Evolutionary conservation across 2,329 filamentous ascomycete species (phyloP).

Genomic region (Cytospora mali): DNA sequence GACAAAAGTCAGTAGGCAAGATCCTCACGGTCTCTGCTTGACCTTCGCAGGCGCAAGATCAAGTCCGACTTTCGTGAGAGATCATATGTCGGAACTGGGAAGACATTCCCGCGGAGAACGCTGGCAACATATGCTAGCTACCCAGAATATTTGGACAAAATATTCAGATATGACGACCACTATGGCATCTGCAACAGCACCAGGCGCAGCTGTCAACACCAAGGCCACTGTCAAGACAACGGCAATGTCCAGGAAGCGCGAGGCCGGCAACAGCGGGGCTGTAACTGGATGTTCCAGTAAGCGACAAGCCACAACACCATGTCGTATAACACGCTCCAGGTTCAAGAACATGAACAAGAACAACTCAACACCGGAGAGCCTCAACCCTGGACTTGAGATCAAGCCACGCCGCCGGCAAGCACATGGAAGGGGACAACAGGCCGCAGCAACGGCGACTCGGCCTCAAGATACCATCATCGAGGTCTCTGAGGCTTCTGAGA

Average conservation of each 20-base stretch:
- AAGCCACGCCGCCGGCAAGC: background rate
- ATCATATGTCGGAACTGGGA: background rate
- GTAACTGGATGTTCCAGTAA: background rate
- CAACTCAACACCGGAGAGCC: background rate
- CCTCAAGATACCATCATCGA: background rate
- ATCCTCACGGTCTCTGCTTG: background rate
- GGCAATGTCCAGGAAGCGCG: conserved; percentile 11
- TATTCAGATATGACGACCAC: background rate
- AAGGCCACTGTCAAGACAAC: background rate
- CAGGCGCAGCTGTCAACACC: background rate
- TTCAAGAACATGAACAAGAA: conserved; percentile 11
- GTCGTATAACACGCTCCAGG: conserved; percentile 17
- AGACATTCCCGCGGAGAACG: background rate
- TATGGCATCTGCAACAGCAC: background rate
- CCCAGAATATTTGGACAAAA: too few relatives aligned
- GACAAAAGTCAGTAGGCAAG: background rate
- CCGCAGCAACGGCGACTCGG: background rate
- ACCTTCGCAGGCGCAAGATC: background rate
- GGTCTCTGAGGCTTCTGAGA: background rate
- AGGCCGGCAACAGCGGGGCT: background rate
- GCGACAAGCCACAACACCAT: conserved; percentile 1
- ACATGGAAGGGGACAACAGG: background rate
- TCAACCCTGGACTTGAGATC: conserved; percentile 19
- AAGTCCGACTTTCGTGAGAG: too few relatives aligned
- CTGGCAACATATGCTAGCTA: too few relatives aligned